These are phyloP conservation scores for Sphaerulina musiva DNA, from an alignment of 2,329 filamentous ascomycete genomes.

Conservation along the genomic window DNA sequence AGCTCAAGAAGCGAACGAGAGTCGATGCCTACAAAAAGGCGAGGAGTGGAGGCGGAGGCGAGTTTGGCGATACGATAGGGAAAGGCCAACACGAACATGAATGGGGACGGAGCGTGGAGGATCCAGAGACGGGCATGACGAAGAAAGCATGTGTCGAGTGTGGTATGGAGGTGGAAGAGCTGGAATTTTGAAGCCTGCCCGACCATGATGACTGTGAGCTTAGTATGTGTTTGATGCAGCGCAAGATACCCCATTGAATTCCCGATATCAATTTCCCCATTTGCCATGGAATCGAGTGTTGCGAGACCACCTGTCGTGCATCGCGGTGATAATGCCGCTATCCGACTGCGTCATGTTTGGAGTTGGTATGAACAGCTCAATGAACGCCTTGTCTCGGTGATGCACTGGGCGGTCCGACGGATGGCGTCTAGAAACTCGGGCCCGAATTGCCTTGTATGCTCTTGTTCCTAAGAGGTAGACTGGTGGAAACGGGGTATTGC, in stretches of 20 bases:
- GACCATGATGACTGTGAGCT: not conserved
- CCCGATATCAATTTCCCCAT: not conserved
- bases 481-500: no score
- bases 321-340: no score
- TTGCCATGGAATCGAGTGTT: no score
- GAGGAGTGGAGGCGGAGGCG: conserved; percentile 47
- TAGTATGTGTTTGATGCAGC: not conserved
- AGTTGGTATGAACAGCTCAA: no score
- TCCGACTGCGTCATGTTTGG: no score
- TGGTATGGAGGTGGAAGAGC: conserved; percentile 61
- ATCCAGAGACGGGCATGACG: conserved; percentile 62
- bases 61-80: conserved; percentile 69
- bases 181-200: conserved; percentile 48
- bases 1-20: conserved; percentile 86
- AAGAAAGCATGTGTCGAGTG: conserved; percentile 67
- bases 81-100: conserved; percentile 78
- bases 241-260: not conserved
- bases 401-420: no score
- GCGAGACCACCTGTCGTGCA: no score
- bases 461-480: no score
- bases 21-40: conserved; percentile 82
- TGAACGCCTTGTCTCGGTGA: no score
- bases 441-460: no score
- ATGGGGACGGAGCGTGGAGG: conserved; percentile 59
- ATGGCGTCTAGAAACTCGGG: no score